phyloP scores from a whole-genome alignment of 192 early-diverging fungal genomes.

The Coemansia sp. region DNA sequence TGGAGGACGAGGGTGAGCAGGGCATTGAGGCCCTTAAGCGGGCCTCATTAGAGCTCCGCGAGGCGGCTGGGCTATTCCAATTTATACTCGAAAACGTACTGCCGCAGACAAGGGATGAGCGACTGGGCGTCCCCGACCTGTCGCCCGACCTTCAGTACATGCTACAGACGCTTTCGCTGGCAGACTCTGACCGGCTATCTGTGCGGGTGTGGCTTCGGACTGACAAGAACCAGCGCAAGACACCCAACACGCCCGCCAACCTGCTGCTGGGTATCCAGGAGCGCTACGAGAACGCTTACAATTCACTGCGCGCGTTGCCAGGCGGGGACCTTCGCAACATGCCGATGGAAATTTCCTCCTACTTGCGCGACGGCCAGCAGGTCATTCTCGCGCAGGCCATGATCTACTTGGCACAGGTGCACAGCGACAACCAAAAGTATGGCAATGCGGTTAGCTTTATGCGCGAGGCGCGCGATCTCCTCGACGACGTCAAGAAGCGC shows the following conservation, averaged over 20 bases:
- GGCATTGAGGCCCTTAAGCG: conserved; percentile 51
- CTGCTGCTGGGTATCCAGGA: conserved; percentile 55
- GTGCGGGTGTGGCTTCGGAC: conserved; percentile 55
- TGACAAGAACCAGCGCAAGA: conserved; percentile 48
- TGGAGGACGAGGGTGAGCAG: conserved; percentile 48
- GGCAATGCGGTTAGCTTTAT: conserved; percentile 57
- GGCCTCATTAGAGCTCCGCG: conserved; percentile 49
- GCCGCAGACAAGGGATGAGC: conserved; percentile 31
- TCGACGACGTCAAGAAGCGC: conserved; percentile 46
- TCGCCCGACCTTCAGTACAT: conserved; percentile 57
- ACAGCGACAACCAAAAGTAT: conserved; percentile 55
- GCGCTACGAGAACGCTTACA: conserved; percentile 45
- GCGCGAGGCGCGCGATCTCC: conserved; percentile 52
- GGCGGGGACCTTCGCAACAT: conserved; percentile 53
- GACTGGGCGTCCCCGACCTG: conserved; percentile 47
- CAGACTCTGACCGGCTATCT: conserved; percentile 54
- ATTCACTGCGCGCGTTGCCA: conserved; percentile 39
- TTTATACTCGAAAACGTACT: conserved; percentile 45
- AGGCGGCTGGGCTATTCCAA: conserved; percentile 55
- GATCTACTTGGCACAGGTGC: conserved; percentile 54
- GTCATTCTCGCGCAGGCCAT: conserved; percentile 56
- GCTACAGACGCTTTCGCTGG: conserved; percentile 54
- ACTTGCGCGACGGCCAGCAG: conserved; percentile 56
- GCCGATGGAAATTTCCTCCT: conserved; percentile 49
- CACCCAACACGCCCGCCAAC: conserved; percentile 53